These are phyloP conservation scores for Stephania japonica DNA, from an alignment of 164 flowering plant genomes.

Conservation along the genomic window DNA sequence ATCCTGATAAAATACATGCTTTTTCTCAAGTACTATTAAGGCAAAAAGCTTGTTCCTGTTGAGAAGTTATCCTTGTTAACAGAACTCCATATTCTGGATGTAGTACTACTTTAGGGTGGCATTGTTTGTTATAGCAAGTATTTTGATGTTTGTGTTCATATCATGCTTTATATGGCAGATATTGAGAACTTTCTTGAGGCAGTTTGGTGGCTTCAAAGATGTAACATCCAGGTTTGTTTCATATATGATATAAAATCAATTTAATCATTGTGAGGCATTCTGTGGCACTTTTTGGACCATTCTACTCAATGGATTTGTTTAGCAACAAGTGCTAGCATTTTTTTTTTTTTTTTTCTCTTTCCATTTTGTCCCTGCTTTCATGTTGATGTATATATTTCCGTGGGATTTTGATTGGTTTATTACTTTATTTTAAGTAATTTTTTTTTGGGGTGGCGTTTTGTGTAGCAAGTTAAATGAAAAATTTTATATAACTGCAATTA, in stretches of 20 bases:
- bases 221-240: constrained; percentile 2
- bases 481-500: too few relatives aligned
- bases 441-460: neutral
- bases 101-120: neutral
- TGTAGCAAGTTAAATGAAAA: too few relatives aligned
- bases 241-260: neutral
- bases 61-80: neutral
- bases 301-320: neutral
- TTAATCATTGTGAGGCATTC: neutral
- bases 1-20: neutral
- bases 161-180: constrained; percentile 1
- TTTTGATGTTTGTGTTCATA: neutral
- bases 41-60: neutral
- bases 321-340: neutral
- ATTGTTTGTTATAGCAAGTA: neutral
- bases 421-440: neutral
- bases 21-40: neutral
- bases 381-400: neutral
- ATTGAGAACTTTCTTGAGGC: constrained; percentile 1
- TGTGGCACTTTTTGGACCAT: neutral
- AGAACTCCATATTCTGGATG: neutral
- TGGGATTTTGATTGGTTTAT: neutral
- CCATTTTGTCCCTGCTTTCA: neutral
- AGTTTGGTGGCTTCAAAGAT: constrained; percentile 1
- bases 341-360: neutral